Evolutionary conservation across 306 rosid species (phyloP).

Genomic region (Vicia villosa): DNA sequence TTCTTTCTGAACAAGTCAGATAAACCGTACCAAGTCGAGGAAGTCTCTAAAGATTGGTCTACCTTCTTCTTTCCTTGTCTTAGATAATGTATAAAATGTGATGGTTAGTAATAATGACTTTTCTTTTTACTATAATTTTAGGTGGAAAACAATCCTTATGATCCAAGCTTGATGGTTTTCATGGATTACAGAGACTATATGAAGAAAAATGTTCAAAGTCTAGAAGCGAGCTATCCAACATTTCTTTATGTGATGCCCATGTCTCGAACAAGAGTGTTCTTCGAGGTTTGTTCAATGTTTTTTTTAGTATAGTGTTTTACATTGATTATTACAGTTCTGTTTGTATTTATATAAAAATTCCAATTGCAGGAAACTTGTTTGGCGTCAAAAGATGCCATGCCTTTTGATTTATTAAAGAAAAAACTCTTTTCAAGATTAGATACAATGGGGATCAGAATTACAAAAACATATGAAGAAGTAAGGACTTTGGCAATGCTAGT

Average conservation of each 20-base stretch:
- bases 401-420: conserved; percentile 84
- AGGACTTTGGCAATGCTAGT: conserved; percentile 24
- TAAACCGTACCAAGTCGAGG: conserved; percentile 1
- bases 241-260: conserved; percentile 97
- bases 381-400: conserved; percentile 97
- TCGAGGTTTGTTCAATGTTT: conserved; percentile 67
- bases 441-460: conserved; percentile 81
- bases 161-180: conserved; percentile 94
- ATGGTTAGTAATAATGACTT: conserved; percentile 19
- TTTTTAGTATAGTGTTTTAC: conserved; percentile 29
- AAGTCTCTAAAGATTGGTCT: conserved; percentile 17
- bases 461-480: conserved; percentile 89
- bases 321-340: conserved; percentile 17
- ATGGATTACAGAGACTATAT: conserved; percentile 95
- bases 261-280: conserved; percentile 86
- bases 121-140: conserved; percentile 46
- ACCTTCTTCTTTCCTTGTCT: conserved; percentile 12
- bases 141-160: conserved; percentile 95
- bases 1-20: conserved; percentile 20
- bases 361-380: conserved; percentile 90
- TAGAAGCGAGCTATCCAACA: conserved; percentile 80
- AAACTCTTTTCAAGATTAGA: conserved; percentile 83
- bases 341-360: conserved; percentile 27
- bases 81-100: neutral
- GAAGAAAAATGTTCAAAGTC: conserved; percentile 57